A percentile compares a stretch with the other conserved stretches of the same genome.
Evolutionary conservation across 2,329 filamentous ascomycete genomes (phyloP).

Genomic region (Fusarium nematophilum): DNA sequence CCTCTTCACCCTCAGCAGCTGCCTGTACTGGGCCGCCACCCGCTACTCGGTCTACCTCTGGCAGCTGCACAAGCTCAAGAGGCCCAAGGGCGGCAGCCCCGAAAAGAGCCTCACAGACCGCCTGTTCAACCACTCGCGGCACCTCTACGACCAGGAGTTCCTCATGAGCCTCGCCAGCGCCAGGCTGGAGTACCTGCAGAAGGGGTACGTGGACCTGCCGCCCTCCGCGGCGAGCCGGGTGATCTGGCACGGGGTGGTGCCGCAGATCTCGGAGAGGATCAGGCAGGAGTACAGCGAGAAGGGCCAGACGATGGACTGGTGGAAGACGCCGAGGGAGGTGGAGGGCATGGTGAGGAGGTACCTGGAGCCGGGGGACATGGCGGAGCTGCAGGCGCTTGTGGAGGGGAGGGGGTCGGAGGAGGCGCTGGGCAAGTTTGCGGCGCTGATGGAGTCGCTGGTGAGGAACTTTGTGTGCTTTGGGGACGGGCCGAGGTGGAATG

Average conservation of each 20-base stretch:
- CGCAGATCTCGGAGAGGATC: slow-evolving; percentile 16
- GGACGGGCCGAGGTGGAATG: slow-evolving; percentile 41
- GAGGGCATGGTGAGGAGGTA: slow-evolving; percentile 35
- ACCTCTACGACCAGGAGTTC: slow-evolving; percentile 35
- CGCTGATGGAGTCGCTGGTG: slow-evolving; percentile 33
- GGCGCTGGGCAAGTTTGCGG: slow-evolving; percentile 21
- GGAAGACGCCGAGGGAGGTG: slow-evolving; percentile 37
- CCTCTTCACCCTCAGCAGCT: slow-evolving; percentile 36
- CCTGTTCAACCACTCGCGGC: slow-evolving; percentile 39
- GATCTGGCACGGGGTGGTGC: slow-evolving; percentile 2
- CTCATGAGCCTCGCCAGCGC: slow-evolving; percentile 33
- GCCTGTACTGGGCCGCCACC: slow-evolving; percentile 41
- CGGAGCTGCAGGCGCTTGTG: slow-evolving; percentile 31
- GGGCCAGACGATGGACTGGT: slow-evolving; percentile 33
- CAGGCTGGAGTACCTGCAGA: slow-evolving; percentile 35
- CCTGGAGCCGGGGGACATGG: slow-evolving; percentile 25
- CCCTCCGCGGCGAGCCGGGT: slow-evolving; percentile 1
- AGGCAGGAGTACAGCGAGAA: slow-evolving; percentile 26
- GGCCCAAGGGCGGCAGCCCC: neutral
- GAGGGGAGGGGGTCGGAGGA: slow-evolving; percentile 32
- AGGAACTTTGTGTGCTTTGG: slow-evolving; percentile 42
- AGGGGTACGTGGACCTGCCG: slow-evolving; percentile 32
- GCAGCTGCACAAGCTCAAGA: slow-evolving; percentile 32
- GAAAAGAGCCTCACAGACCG: slow-evolving; percentile 28
- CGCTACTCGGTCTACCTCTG: slow-evolving; percentile 37